These are phyloP conservation scores for Chlorella sorokiniana DNA, from an alignment of 139 green algal genomes.

Conservation along the genomic window DNA sequence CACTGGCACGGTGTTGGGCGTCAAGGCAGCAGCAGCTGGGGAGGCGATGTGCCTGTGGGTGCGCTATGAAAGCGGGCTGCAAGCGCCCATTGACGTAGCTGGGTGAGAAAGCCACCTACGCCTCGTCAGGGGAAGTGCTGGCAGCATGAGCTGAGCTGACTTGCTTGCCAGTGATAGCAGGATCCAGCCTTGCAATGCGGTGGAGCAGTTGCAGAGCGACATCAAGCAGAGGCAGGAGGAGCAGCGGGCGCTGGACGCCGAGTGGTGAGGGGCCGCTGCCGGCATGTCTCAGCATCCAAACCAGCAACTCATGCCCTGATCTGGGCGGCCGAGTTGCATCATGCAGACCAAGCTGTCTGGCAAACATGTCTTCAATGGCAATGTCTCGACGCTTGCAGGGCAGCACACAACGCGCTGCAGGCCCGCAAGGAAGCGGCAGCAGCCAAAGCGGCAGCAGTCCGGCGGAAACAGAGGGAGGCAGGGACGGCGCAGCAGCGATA, in stretches of 20 bases:
- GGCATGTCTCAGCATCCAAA: background rate
- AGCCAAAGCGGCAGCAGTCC: conserved; percentile 9
- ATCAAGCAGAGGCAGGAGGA: background rate
- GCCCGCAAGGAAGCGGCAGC: background rate
- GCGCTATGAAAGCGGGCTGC: conserved; percentile 9
- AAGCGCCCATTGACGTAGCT: background rate
- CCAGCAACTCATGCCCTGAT: background rate
- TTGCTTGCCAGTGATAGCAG: background rate
- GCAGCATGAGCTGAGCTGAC: background rate
- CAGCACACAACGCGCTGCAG: background rate
- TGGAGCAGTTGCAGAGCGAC: conserved; percentile 14
- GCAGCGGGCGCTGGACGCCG: background rate
- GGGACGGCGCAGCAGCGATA: background rate
- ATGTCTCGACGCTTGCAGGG: too few species aligned
- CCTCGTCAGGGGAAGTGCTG: background rate
- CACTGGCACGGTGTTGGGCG: conserved; percentile 1
- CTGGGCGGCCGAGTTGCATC: background rate
- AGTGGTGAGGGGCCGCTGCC: background rate
- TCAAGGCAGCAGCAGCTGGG: background rate
- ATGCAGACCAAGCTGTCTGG: background rate
- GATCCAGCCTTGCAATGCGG: background rate
- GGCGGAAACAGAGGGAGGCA: conserved; percentile 13
- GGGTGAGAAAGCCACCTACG: background rate
- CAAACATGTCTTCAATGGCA: too few species aligned
- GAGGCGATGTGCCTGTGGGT: conserved; percentile 14